Evolutionary conservation across 371 early-diverging fungal genomes (phyloP).

Genomic region (Entomophthora muscae): DNA sequence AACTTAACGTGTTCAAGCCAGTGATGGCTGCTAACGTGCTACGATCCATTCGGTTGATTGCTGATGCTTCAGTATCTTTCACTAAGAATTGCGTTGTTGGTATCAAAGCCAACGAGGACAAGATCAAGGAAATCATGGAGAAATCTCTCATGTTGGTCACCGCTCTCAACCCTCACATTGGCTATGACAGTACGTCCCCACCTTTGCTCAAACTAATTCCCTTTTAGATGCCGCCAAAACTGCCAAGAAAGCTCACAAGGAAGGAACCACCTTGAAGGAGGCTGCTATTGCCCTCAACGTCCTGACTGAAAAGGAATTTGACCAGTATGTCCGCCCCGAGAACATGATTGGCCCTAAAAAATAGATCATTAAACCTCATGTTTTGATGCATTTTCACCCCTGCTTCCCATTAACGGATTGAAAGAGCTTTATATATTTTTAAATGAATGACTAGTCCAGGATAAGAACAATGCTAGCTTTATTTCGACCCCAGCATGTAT

Average conservation of each 20-base stretch:
- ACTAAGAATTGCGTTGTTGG: conserved; percentile 82
- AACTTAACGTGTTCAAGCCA: conserved; percentile 95
- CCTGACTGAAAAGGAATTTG: conserved; percentile 72
- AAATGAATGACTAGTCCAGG: too few relatives aligned
- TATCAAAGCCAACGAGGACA: conserved; percentile 72
- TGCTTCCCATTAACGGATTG: too few relatives aligned
- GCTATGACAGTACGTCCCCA: conserved; percentile 30
- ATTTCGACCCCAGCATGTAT: too few relatives aligned
- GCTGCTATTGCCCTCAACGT: conserved; percentile 64
- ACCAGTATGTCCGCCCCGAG: conserved; percentile 79
- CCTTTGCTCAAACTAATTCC: neutral
- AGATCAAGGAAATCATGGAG: conserved; percentile 68
- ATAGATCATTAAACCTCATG: neutral
- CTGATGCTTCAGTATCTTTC: conserved; percentile 74
- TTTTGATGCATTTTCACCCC: too few relatives aligned
- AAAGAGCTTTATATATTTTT: too few relatives aligned
- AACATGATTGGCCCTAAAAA: conserved; percentile 48
- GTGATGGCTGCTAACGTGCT: conserved; percentile 86
- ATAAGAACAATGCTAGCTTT: too few relatives aligned
- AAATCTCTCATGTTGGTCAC: conserved; percentile 81
- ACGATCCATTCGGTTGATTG: conserved; percentile 67
- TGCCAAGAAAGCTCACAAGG: conserved; percentile 93
- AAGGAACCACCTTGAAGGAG: conserved; percentile 49
- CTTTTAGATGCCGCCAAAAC: conserved; percentile 59
- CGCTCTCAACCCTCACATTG: conserved; percentile 78